phyloP scores from a whole-genome alignment of 176 grass and related monocot species.

The Triticum turgidum region DNA sequence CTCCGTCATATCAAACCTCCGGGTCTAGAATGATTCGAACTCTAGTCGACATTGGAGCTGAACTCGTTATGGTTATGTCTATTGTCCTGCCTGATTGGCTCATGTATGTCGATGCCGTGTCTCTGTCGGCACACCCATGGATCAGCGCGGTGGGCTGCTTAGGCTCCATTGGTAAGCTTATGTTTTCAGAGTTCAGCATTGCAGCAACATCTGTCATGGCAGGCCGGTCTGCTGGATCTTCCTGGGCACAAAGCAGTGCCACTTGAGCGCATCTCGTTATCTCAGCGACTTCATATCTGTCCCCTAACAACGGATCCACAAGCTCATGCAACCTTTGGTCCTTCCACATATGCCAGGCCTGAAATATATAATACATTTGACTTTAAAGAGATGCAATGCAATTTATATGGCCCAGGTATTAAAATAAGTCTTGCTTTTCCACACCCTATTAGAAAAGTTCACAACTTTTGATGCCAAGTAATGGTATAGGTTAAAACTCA shows the following conservation, averaged over 20 bases:
- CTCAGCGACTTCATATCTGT: background rate
- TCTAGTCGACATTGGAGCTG: conserved; percentile 30
- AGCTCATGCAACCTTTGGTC: conserved; percentile 31
- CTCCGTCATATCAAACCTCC: background rate
- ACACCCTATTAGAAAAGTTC: no score
- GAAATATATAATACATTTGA: conserved; percentile 18
- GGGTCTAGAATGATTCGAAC: conserved; percentile 36
- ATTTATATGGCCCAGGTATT: background rate
- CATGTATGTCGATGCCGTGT: background rate
- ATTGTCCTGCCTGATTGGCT: conserved; percentile 40
- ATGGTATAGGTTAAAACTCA: no score
- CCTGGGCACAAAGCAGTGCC: conserved; percentile 53
- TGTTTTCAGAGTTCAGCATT: conserved; percentile 36
- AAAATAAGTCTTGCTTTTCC: background rate
- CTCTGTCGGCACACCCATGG: background rate
- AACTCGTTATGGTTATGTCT: conserved; percentile 39
- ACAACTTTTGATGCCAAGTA: no score
- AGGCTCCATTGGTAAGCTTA: conserved; percentile 11
- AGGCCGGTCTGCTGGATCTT: conserved; percentile 40
- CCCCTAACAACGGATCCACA: conserved; percentile 32
- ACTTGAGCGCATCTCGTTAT: conserved; percentile 26
- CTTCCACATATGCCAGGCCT: conserved; percentile 51
- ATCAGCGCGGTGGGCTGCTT: conserved; percentile 19
- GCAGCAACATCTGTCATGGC: conserved; percentile 37
- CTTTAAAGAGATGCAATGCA: background rate